phyloP scores from a whole-genome alignment of 371 early-diverging fungal species.

The Gilbertella persicaria region DNA sequence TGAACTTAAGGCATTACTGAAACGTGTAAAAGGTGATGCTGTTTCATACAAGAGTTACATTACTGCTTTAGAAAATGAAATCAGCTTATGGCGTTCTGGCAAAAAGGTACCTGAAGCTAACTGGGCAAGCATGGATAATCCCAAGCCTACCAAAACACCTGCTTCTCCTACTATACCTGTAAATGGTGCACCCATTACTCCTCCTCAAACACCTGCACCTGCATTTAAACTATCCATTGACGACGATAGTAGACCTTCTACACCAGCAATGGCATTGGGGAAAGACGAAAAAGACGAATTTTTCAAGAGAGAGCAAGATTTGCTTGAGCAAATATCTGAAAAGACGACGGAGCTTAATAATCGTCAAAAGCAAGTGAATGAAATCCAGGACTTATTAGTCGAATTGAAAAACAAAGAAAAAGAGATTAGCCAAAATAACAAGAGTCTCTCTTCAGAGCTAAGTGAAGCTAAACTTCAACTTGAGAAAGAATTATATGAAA shows the following conservation, averaged over 20 bases:
- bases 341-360: constrained; percentile 70
- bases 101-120: constrained; percentile 71
- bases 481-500: constrained; percentile 83
- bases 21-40: constrained; percentile 82
- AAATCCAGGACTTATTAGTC: constrained; percentile 64
- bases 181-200: constrained; percentile 28
- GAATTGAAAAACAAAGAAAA: constrained; percentile 62
- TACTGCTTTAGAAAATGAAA: constrained; percentile 82
- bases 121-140: constrained; percentile 90
- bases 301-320: constrained; percentile 90
- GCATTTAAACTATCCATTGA: constrained; percentile 41
- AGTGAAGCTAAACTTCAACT: constrained; percentile 77
- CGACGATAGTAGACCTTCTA: constrained; percentile 64
- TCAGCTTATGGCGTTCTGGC: constrained; percentile 86
- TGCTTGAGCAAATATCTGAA: constrained; percentile 86
- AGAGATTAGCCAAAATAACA: constrained; percentile 58
- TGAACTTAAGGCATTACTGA: constrained; percentile 91
- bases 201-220: constrained; percentile 46
- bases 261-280: constrained; percentile 75
- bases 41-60: constrained; percentile 81
- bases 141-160: constrained; percentile 89
- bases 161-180: constrained; percentile 79
- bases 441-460: constrained; percentile 62
- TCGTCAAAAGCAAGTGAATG: constrained; percentile 54
- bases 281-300: constrained; percentile 95